These are phyloP conservation scores for Vitellaria paradoxa DNA, from an alignment of 179 eudicot genomes.

Conservation along the genomic window DNA sequence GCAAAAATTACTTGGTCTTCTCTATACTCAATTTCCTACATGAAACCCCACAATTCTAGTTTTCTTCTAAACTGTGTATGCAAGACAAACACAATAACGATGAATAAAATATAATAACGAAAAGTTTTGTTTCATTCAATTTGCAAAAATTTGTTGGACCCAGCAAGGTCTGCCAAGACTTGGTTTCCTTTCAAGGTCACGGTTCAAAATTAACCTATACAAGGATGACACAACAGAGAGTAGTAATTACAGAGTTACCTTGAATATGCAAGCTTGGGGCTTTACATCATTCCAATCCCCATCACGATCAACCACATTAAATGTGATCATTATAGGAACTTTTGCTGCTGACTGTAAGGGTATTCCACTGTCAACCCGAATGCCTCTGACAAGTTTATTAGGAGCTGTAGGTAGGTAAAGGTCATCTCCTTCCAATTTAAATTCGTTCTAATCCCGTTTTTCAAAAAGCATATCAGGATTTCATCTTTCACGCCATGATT, in stretches of 20 bases:
- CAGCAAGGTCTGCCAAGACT: neutral
- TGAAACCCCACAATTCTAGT: neutral
- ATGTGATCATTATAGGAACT: constrained; percentile 99
- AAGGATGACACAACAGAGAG: neutral
- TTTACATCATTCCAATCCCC: constrained; percentile 66
- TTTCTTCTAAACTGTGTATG: neutral
- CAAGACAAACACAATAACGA: neutral
- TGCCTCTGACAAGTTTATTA: constrained; percentile 78
- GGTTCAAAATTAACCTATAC: neutral
- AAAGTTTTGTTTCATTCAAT: too few species aligned
- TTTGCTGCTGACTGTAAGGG: constrained; percentile 98
- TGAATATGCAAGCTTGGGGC: constrained; percentile 97
- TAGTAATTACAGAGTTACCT: constrained; percentile 42
- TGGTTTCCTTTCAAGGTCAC: neutral
- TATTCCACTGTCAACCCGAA: constrained; percentile 93
- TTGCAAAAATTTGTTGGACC: constrained; percentile 1
- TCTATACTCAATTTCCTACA: too few species aligned
- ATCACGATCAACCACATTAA: constrained; percentile 77
- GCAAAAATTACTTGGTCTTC: too few species aligned
- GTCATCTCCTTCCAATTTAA: constrained; percentile 77
- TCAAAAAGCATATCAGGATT: constrained; percentile 15
- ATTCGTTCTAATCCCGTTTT: constrained; percentile 84
- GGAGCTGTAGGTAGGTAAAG: constrained; percentile 95
- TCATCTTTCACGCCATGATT: constrained; percentile 2
- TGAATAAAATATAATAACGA: neutral